Percentiles rank a stretch among this genome's conserved stretches.
phyloP scores from a whole-genome alignment of 192 early-diverging fungal species.

The Glomus cerebriforme region DNA sequence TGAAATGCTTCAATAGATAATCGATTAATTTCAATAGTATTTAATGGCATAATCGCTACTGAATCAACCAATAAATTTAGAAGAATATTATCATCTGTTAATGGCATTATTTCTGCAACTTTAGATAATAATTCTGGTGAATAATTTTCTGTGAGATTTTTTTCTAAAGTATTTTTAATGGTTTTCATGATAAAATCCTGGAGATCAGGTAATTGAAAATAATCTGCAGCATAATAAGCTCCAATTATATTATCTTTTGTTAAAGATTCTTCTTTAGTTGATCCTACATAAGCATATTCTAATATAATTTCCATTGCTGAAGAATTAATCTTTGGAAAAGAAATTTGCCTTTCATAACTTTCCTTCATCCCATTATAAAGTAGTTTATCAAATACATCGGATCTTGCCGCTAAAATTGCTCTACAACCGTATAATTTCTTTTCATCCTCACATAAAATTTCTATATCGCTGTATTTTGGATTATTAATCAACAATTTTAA shows the following conservation, averaged over 20 bases:
- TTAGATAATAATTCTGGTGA: neutral
- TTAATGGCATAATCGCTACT: neutral
- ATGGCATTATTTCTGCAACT: neutral
- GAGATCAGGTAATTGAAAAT: slow-evolving; percentile 3
- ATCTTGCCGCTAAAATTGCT: slow-evolving; percentile 14
- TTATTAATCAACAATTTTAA: neutral
- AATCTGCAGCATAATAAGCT: neutral
- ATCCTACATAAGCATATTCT: neutral
- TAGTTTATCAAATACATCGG: slow-evolving; percentile 1
- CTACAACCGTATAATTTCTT: neutral
- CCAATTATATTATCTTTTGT: slow-evolving; percentile 2
- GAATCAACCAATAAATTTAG: neutral
- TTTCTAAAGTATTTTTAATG: neutral
- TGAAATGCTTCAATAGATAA: neutral
- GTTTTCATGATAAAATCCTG: slow-evolving; percentile 10
- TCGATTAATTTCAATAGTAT: neutral
- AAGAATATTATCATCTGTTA: neutral
- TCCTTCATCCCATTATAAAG: slow-evolving; percentile 23
- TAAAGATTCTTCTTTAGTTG: neutral
- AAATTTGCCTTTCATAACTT: slow-evolving; percentile 1
- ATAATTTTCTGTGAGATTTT: no score
- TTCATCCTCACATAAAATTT: neutral
- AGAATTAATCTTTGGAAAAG: neutral
- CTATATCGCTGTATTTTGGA: neutral
- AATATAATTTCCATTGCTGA: neutral